phyloP scores from a whole-genome alignment of 78 protist genomes.

The Salpingoeca rosetta region DNA sequence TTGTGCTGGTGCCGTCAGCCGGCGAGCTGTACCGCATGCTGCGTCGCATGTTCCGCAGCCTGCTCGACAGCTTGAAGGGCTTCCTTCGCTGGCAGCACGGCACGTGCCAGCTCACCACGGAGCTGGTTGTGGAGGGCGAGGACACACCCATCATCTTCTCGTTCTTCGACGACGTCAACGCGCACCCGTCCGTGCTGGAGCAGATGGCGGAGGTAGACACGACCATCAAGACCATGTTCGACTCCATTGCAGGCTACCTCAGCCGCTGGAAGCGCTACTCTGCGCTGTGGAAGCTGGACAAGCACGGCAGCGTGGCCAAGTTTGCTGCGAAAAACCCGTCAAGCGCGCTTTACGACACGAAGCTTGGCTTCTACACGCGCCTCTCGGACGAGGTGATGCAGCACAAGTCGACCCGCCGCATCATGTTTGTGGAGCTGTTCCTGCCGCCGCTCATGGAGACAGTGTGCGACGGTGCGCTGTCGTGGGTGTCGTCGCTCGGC shows the following conservation, averaged over 20 bases:
- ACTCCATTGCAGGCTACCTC: constrained; percentile 13
- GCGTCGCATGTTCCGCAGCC: constrained; percentile 2
- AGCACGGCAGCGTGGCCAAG: constrained; percentile 14
- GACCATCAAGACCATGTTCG: background rate
- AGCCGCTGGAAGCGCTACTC: background rate
- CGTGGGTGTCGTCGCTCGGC: constrained; percentile 40
- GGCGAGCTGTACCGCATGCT: constrained; percentile 40
- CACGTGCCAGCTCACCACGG: constrained; percentile 54
- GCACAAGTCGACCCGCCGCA: background rate
- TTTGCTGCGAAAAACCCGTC: constrained; percentile 22
- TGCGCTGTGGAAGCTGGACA: constrained; percentile 34
- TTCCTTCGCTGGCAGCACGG: constrained; percentile 79
- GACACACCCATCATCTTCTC: constrained; percentile 26
- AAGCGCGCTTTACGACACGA: constrained; percentile 23
- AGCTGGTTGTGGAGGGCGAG: constrained; percentile 35
- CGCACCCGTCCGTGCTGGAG: background rate
- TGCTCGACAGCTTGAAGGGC: constrained; percentile 34
- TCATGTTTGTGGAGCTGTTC: constrained; percentile 45
- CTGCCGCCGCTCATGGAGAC: constrained; percentile 15
- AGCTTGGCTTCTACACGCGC: constrained; percentile 20
- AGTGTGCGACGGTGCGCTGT: constrained; percentile 17
- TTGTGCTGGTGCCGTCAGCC: constrained; percentile 36
- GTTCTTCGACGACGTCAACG: constrained; percentile 39
- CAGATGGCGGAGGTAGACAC: background rate
- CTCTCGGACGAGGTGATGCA: background rate